Evolutionary conservation across 2,329 filamentous ascomycete species (phyloP).

Genomic region (Juglanconis sp.): DNA sequence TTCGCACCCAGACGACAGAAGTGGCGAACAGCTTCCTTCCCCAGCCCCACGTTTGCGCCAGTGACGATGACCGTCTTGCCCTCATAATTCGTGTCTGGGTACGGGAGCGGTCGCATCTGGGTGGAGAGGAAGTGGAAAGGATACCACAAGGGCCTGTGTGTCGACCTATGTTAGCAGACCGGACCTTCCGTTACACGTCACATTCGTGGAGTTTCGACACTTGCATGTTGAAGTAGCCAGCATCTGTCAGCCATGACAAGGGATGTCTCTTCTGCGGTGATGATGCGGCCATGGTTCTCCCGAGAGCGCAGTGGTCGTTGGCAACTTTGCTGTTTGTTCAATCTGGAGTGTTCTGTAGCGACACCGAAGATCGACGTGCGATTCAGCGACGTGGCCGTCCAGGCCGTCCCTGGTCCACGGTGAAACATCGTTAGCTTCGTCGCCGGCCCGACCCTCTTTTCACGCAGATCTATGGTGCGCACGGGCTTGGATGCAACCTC

Average conservation of each 20-base stretch:
- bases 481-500: not conserved
- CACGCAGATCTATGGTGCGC: not conserved
- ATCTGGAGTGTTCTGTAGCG: not conserved
- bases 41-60: constrained; percentile 39
- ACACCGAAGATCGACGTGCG: not conserved
- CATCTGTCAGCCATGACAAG: constrained; percentile 16
- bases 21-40: constrained; percentile 34
- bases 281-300: constrained; percentile 1
- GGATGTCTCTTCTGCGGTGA: constrained; percentile 2
- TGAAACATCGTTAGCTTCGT: not conserved
- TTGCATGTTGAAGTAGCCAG: constrained; percentile 15
- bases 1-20: constrained; percentile 32
- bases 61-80: constrained; percentile 36
- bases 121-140: not conserved
- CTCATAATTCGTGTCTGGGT: not conserved
- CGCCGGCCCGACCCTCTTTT: not conserved
- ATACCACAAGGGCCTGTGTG: constrained; percentile 1
- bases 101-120: not conserved
- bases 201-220: not conserved
- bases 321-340: not conserved
- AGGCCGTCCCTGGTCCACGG: not conserved
- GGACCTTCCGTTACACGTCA: not conserved
- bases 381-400: not conserved
- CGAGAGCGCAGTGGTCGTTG: not conserved
- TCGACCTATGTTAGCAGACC: not conserved